Evolutionary conservation across 768 basidiomycete species (phyloP).

Genomic region (Tephrocybe sp.): DNA sequence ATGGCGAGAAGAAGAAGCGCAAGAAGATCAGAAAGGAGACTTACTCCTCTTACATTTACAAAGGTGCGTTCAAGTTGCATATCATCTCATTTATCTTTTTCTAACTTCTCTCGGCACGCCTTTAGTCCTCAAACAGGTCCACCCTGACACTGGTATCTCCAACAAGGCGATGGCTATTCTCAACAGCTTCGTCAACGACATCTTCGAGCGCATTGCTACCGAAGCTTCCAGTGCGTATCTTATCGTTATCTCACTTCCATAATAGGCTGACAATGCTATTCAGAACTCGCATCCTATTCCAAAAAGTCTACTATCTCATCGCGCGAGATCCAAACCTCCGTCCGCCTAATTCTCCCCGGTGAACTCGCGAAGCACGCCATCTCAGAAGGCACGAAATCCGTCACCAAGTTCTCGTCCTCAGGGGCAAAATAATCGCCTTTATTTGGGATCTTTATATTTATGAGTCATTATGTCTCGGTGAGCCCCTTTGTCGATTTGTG

Average conservation of each 20-base stretch:
- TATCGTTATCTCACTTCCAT: not conserved
- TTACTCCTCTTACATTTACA: constrained; percentile 94
- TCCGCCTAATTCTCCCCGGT: constrained; percentile 93
- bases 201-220: constrained; percentile 89
- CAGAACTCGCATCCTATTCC: constrained; percentile 96
- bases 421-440: constrained; percentile 45
- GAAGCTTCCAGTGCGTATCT: constrained; percentile 76
- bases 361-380: constrained; percentile 99
- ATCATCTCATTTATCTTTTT: not conserved
- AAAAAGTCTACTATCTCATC: constrained; percentile 99
- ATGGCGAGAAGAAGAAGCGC: constrained; percentile 85
- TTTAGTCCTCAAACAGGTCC: constrained; percentile 96
- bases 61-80: constrained; percentile 46
- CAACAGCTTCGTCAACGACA: constrained; percentile 92
- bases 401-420: constrained; percentile 61
- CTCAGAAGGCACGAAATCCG: constrained; percentile 80
- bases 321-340: constrained; percentile 96
- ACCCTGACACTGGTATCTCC: constrained; percentile 98
- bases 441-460: not conserved
- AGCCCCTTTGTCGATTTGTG: fast-evolving
- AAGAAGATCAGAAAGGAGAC: constrained; percentile 90
- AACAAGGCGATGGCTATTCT: constrained; percentile 95
- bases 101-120: not conserved
- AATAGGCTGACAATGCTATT: no score
- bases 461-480: constrained; percentile 7